phyloP scores from a whole-genome alignment of 495 filamentous ascomycete genomes.

The Pseudoneurospora amorphoporcata region DNA sequence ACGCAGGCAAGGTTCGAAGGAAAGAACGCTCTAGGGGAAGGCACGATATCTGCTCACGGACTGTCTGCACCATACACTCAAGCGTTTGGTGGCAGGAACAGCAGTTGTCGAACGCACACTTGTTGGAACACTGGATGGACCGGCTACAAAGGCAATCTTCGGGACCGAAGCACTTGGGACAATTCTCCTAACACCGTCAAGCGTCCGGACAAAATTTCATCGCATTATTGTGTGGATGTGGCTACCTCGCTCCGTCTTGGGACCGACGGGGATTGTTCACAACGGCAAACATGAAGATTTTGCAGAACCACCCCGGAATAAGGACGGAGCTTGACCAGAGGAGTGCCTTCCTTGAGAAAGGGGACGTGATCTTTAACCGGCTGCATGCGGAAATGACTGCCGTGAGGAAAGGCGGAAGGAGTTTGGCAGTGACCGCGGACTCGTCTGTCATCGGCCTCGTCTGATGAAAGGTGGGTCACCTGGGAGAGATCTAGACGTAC shows the following conservation, averaged over 20 bases:
- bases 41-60: not conserved
- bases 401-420: not conserved
- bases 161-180: not conserved
- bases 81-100: not conserved
- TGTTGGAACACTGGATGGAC: not conserved
- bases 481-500: not conserved
- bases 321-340: not conserved
- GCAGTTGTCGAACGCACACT: not conserved
- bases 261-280: not conserved
- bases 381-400: not conserved
- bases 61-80: not conserved
- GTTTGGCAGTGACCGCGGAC: not conserved
- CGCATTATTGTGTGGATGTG: not conserved
- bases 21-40: not conserved
- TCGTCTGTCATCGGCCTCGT: not conserved
- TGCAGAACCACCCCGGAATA: not conserved
- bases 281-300: not conserved
- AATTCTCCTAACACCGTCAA: not conserved
- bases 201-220: not conserved
- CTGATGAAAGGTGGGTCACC: not conserved
- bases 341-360: not conserved
- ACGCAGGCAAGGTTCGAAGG: not conserved
- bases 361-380: not conserved
- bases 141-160: not conserved
- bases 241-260: not conserved